Conservation (phyloP, 2,329 filamentous ascomycete genomes). For the Aspergillus texensis region DNA sequence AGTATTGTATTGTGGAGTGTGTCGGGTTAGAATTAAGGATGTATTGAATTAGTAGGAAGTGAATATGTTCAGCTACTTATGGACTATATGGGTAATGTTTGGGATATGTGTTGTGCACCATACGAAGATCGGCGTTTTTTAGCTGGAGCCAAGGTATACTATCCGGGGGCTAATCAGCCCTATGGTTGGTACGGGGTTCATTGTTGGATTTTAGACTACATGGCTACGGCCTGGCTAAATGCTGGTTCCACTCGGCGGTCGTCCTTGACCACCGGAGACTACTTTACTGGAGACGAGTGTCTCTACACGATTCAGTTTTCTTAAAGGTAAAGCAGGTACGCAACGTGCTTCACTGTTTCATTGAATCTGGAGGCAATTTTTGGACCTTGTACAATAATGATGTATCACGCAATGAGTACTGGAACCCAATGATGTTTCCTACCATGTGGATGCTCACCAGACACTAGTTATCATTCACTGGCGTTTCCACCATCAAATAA, state of each 20-base stretch:
- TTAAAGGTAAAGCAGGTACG: background rate
- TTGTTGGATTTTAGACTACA: background rate
- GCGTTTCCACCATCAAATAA: slow-evolving; percentile 37
- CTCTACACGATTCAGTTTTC: background rate
- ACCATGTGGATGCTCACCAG: background rate
- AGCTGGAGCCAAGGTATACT: no score
- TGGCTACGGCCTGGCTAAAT: background rate
- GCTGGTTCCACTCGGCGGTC: no score
- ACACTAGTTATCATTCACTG: background rate
- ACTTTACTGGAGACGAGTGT: background rate
- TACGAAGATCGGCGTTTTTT: no score
- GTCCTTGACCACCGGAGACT: background rate
- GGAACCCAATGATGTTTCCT: background rate
- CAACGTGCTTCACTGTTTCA: background rate
- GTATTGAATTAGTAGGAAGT: no score
- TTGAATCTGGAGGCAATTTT: background rate
- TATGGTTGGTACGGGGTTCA: background rate
- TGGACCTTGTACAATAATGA: background rate
- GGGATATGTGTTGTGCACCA: no score
- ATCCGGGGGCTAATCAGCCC: background rate
- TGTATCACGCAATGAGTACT: background rate
- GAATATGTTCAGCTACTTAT: no score
- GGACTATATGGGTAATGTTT: fast-evolving
- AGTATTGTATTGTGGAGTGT: no score
- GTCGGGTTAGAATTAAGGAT: no score